Evolutionary conservation across 139 green algal genomes (phyloP), one percentile per base, ranked within the genome.

Genomic region (Yamagishiella unicocca): DNA sequence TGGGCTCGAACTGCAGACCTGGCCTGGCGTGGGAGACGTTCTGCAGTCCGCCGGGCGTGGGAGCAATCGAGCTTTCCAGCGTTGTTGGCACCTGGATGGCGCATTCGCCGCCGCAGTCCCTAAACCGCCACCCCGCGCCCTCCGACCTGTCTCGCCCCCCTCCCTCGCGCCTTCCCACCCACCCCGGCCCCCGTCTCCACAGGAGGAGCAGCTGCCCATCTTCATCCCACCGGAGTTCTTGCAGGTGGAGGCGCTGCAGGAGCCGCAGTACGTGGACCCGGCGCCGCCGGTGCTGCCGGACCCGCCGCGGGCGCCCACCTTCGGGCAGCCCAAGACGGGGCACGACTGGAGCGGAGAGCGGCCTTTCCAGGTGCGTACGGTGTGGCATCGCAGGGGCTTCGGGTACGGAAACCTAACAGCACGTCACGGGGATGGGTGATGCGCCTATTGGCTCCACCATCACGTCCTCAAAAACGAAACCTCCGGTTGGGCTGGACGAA

Each of bases 321-420:
- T 89, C 75, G 88, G 85, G 1, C 70, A 82, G 55, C 89, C 94
- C 2, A 55, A 93, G 87, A 84, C 92, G 75, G 94, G 94, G 19
- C 71, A 90, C 50, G 94, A 96, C 74, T 96, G 94, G 94, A 93
- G 61, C 9, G 91, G 94, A 4, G 33, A 75, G 38, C 86, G 87
- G 19, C 92, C 93, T 1, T 93, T 92, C 61, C 90, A 90, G 72
- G 89, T 91, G 67, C 14, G 43, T 54, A 6, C n/a, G 6, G 9
- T 24, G 19, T 67, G n/a, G 64, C 5, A 72, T 9, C 29, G 64
- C 17, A 12, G 50, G 50, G 12, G 50, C 50, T 58, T 12, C n/a
- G n/a, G n/a, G n/a, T n/a, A n/a, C n/a, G n/a, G n/a, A n/a, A n/a
- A n/a, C n/a, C n/a, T n/a, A n/a, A n/a, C n/a, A n/a, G n/a, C n/a